Conservation (phyloP, 192 early-diverging fungal species). For the Umbelopsis ramanniana region DNA sequence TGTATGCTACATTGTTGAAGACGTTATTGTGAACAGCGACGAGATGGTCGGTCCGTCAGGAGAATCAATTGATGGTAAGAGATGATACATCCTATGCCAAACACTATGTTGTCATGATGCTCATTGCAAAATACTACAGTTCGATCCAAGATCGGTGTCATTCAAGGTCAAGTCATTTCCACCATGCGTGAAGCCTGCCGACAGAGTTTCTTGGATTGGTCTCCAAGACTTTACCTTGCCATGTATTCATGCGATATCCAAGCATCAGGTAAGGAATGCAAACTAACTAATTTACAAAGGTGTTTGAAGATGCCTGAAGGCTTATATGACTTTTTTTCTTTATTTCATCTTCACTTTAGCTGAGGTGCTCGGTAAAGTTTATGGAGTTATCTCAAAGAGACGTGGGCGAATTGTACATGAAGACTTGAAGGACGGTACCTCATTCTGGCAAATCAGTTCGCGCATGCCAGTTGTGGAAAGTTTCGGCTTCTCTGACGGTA, state of each 20-base stretch:
- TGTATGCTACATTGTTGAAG: constrained; percentile 76
- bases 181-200: constrained; percentile 82
- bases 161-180: constrained; percentile 86
- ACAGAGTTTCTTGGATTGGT: constrained; percentile 90
- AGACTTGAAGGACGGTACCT: constrained; percentile 97
- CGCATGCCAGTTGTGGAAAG: constrained; percentile 93
- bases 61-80: constrained; percentile 43
- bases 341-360: constrained; percentile 44
- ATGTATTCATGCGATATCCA: constrained; percentile 99
- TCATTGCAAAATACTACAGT: constrained; percentile 27
- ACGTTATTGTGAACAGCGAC: constrained; percentile 50
- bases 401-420: constrained; percentile 93
- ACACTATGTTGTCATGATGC: neutral
- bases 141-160: constrained; percentile 48
- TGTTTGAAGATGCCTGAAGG: neutral
- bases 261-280: constrained; percentile 71
- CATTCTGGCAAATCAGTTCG: constrained; percentile 90
- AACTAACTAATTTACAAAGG: neutral
- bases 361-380: constrained; percentile 94
- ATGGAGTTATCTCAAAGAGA: constrained; percentile 89
- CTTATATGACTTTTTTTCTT: neutral
- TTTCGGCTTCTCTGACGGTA: constrained; percentile 98
- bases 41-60: constrained; percentile 32
- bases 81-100: neutral
- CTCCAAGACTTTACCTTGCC: constrained; percentile 92